These are phyloP conservation scores for Fusarium euwallaceae DNA, from an alignment of 2,329 filamentous ascomycete genomes.

Conservation along the genomic window DNA sequence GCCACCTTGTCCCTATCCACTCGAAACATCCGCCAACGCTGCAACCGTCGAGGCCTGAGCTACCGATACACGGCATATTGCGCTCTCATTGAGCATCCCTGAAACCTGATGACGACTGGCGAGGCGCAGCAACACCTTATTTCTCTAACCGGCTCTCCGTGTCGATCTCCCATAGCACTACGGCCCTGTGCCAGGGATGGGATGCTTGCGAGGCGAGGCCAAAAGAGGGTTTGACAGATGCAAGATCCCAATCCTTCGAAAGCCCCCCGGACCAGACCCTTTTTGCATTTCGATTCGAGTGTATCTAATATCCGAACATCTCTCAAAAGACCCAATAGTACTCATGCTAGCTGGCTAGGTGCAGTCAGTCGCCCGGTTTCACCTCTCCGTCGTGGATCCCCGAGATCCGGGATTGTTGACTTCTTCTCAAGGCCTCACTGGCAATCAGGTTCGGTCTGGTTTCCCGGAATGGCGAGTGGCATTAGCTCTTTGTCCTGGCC, in stretches of 20 bases:
- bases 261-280: slow-evolving; percentile 22
- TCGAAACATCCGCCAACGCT: slow-evolving; percentile 1
- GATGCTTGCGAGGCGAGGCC: slow-evolving; percentile 27
- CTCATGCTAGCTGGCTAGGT: neutral
- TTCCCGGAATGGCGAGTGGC: slow-evolving; percentile 17
- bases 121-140: slow-evolving; percentile 41
- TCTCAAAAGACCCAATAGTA: neutral
- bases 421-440: slow-evolving; percentile 21
- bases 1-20: neutral
- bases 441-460: slow-evolving; percentile 24
- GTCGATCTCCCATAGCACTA: slow-evolving; percentile 41
- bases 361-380: neutral
- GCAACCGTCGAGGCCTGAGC: slow-evolving; percentile 17
- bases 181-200: slow-evolving; percentile 23
- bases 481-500: slow-evolving; percentile 8
- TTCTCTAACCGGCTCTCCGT: slow-evolving; percentile 5
- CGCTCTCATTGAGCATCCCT: neutral
- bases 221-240: slow-evolving; percentile 33
- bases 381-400: neutral
- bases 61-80: slow-evolving; percentile 8
- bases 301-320: slow-evolving; percentile 1
- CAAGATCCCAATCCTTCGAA: slow-evolving; percentile 23
- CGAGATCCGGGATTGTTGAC: slow-evolving; percentile 17
- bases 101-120: slow-evolving; percentile 33
- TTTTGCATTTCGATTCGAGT: slow-evolving; percentile 14